These are phyloP conservation scores for Fusarium globosum DNA, from an alignment of 2,329 filamentous ascomycete genomes.

Conservation along the genomic window DNA sequence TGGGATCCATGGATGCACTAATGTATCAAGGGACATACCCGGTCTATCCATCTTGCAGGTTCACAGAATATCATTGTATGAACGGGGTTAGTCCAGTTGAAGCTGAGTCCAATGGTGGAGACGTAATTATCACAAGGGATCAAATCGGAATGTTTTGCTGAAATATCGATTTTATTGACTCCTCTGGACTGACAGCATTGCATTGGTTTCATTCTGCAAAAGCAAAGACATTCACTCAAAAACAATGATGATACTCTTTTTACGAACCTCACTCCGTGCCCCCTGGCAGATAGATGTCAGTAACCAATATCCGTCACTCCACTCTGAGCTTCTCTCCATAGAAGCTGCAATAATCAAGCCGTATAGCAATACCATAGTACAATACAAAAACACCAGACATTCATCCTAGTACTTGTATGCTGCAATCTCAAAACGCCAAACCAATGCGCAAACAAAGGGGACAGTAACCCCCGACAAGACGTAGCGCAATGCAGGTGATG, in stretches of 20 bases:
- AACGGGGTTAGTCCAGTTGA: slow-evolving; percentile 7
- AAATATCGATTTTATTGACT: slow-evolving; percentile 8
- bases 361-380: slow-evolving; percentile 32
- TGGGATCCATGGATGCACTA: slow-evolving; percentile 25
- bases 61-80: slow-evolving; percentile 5
- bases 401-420: slow-evolving; percentile 33
- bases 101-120: neutral
- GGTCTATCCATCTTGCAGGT: slow-evolving; percentile 18
- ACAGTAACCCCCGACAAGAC: slow-evolving; percentile 9
- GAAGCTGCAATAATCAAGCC: slow-evolving; percentile 22
- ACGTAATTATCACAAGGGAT: neutral
- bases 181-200: neutral
- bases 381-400: slow-evolving; percentile 37
- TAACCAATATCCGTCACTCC: slow-evolving; percentile 20
- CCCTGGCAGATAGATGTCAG: slow-evolving; percentile 21
- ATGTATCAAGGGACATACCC: slow-evolving; percentile 25
- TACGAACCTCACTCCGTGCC: slow-evolving; percentile 40
- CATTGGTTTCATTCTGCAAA: slow-evolving; percentile 7
- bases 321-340: slow-evolving; percentile 29
- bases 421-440: slow-evolving; percentile 38
- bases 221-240: slow-evolving; percentile 23
- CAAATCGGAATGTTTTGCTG: neutral
- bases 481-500: slow-evolving; percentile 33
- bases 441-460: slow-evolving; percentile 23
- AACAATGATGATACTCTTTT: slow-evolving; percentile 35